Evolutionary conservation across 768 basidiomycete species (phyloP).

Genomic region (Dioszegia crocea): DNA sequence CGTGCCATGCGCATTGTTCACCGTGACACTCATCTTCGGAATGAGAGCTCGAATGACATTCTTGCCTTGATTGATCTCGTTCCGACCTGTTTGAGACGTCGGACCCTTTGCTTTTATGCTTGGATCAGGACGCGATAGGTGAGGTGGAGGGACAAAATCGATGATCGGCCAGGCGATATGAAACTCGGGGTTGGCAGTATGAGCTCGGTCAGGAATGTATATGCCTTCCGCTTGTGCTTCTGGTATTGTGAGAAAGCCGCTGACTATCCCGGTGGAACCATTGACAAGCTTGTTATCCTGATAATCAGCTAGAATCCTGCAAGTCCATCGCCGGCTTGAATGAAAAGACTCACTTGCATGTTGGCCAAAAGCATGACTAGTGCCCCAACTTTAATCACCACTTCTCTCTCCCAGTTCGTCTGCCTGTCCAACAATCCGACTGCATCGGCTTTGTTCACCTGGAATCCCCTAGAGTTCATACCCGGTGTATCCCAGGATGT

Average conservation of each 20-base stretch:
- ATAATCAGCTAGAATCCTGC: background rate
- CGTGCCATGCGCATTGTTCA: conserved; percentile 29
- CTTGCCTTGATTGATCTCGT: background rate
- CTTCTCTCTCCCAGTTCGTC: conserved; percentile 25
- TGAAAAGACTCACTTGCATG: conserved; percentile 21
- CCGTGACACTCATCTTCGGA: conserved; percentile 27
- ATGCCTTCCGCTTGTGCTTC: conserved; percentile 18
- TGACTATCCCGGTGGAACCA: conserved; percentile 66
- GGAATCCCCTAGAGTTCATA: conserved; percentile 24
- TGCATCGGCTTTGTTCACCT: conserved; percentile 20
- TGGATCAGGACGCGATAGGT: background rate
- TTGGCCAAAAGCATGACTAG: conserved; percentile 44
- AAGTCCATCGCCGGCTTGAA: too few species aligned
- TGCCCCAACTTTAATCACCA: conserved; percentile 35
- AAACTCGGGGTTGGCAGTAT: conserved; percentile 5
- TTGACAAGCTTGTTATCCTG: conserved; percentile 83
- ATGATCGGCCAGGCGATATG: conserved; percentile 31
- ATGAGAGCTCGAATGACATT: conserved; percentile 16
- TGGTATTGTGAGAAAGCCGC: conserved; percentile 32
- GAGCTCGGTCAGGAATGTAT: conserved; percentile 13
- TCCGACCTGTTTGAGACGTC: too few species aligned
- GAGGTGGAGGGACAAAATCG: conserved; percentile 24
- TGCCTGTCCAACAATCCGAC: conserved; percentile 26
- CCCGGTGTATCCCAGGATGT: conserved; percentile 26
- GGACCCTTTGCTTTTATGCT: background rate